A percentile compares a stretch with the other conserved stretches of the same genome.
These are phyloP conservation scores for Metschnikowia noctiluminum DNA, from an alignment of 805 yeast species.

Conservation along the genomic window DNA sequence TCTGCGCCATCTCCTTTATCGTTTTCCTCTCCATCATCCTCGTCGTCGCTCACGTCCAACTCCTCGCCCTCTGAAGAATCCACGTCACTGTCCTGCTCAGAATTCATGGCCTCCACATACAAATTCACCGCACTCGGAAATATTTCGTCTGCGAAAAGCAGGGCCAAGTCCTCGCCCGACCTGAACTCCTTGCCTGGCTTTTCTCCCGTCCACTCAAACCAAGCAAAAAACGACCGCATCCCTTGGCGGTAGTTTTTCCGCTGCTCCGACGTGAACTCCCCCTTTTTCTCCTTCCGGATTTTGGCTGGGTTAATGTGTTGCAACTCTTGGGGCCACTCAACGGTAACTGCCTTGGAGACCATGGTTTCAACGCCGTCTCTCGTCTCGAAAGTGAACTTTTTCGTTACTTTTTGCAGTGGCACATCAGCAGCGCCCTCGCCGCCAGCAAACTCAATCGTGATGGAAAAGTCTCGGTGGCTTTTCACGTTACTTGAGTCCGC, in stretches of 20 bases:
- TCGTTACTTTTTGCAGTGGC: slow-evolving; percentile 56
- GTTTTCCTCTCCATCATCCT: background rate
- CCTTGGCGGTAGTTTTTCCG: slow-evolving; percentile 64
- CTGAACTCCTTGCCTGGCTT: slow-evolving; percentile 77
- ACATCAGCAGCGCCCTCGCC: slow-evolving; percentile 39
- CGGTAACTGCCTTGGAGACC: slow-evolving; percentile 48
- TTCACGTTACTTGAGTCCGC: slow-evolving; percentile 29
- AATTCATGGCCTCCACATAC: slow-evolving; percentile 69
- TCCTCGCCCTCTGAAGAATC: slow-evolving; percentile 49
- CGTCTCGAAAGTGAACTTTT: slow-evolving; percentile 49
- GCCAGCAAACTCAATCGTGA: slow-evolving; percentile 52
- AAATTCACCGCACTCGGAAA: slow-evolving; percentile 84
- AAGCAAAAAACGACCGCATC: slow-evolving; percentile 82
- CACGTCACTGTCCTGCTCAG: slow-evolving; percentile 52
- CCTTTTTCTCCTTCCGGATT: slow-evolving; percentile 35
- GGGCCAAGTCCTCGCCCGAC: slow-evolving; percentile 74
- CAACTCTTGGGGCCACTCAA: slow-evolving; percentile 70
- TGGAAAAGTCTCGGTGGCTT: slow-evolving; percentile 52
- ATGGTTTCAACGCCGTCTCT: slow-evolving; percentile 56
- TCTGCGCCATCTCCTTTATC: background rate
- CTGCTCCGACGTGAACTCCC: slow-evolving; percentile 45
- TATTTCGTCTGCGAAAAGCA: slow-evolving; percentile 70
- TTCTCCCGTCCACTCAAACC: slow-evolving; percentile 81
- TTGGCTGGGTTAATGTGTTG: slow-evolving; percentile 51
- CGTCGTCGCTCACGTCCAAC: slow-evolving; percentile 54